These are phyloP conservation scores for Blastobotrys proliferans DNA, from an alignment of 1,139 yeast species.

Conservation along the genomic window DNA sequence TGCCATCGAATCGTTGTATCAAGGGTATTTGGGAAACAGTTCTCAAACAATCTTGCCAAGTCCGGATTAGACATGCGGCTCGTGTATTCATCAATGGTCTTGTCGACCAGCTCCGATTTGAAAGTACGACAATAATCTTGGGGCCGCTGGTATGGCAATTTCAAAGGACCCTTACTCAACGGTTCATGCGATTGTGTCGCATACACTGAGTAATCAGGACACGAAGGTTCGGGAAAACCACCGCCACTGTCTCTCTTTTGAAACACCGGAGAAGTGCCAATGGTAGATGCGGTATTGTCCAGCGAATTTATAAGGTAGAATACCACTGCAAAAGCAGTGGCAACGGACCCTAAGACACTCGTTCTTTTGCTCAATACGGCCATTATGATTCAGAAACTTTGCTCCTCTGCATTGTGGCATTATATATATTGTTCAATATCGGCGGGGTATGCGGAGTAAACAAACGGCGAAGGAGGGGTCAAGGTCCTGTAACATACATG, in stretches of 20 bases:
- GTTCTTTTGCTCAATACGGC: too few species aligned
- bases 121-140: constrained; percentile 68
- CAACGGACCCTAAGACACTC: too few species aligned
- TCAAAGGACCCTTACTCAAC: constrained; percentile 34
- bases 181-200: constrained; percentile 36
- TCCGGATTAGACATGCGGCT: constrained; percentile 54
- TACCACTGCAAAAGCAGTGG: too few species aligned
- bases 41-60: constrained; percentile 70
- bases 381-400: too few species aligned
- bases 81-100: constrained; percentile 51
- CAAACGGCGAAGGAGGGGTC: too few species aligned
- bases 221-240: constrained; percentile 20
- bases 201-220: constrained; percentile 40
- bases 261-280: too few species aligned
- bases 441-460: too few species aligned
- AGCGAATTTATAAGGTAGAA: too few species aligned
- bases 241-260: constrained; percentile 1
- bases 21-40: constrained; percentile 80
- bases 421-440: too few species aligned
- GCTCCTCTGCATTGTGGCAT: too few species aligned
- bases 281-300: too few species aligned
- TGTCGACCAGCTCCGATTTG: constrained; percentile 57
- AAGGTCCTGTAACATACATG: too few species aligned
- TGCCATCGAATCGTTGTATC: constrained; percentile 87
- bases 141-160: constrained; percentile 76